Conservation (phyloP, 2,329 filamentous ascomycete genomes). For the Nemania sp. region DNA sequence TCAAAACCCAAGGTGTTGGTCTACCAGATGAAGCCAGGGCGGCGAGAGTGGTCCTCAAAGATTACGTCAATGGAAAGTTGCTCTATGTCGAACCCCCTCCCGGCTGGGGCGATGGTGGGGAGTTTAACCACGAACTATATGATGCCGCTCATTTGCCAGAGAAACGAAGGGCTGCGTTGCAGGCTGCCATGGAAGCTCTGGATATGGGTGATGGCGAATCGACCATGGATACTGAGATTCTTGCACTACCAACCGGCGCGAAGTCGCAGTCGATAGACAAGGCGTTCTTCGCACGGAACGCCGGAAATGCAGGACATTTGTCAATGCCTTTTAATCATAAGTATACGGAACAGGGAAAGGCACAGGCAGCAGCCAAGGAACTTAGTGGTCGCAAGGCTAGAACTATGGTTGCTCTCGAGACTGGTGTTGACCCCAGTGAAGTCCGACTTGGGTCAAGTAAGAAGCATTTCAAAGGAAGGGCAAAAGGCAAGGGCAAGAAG, state of each 20-base stretch:
- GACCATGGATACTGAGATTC: constrained; percentile 60
- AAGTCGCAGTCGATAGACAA: constrained; percentile 86
- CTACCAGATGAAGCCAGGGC: constrained; percentile 95
- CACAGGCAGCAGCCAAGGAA: constrained; percentile 68
- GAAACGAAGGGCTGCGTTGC: constrained; percentile 78
- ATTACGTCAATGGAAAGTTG: constrained; percentile 97
- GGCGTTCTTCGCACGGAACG: constrained; percentile 77
- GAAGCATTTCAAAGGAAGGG: constrained; percentile 93
- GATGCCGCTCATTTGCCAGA: constrained; percentile 83
- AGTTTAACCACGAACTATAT: constrained; percentile 93
- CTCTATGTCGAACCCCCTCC: constrained; percentile 93
- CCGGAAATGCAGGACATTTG: constrained; percentile 72
- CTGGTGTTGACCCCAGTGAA: constrained; percentile 85
- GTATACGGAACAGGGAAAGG: constrained; percentile 82
- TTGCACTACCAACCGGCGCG: constrained; percentile 68
- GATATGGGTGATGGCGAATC: constrained; percentile 56
- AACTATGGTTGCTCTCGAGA: constrained; percentile 84
- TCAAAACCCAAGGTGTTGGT: constrained; percentile 87
- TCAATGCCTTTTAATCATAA: constrained; percentile 89
- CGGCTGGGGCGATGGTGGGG: constrained; percentile 72
- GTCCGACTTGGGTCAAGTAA: constrained; percentile 75
- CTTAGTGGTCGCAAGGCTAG: constrained; percentile 86
- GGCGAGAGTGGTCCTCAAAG: constrained; percentile 89
- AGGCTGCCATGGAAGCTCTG: constrained; percentile 61
- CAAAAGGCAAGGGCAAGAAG: constrained; percentile 70